Evolutionary conservation across 2,329 filamentous ascomycete species (phyloP).

Genomic region (Hypoxylon sp.): DNA sequence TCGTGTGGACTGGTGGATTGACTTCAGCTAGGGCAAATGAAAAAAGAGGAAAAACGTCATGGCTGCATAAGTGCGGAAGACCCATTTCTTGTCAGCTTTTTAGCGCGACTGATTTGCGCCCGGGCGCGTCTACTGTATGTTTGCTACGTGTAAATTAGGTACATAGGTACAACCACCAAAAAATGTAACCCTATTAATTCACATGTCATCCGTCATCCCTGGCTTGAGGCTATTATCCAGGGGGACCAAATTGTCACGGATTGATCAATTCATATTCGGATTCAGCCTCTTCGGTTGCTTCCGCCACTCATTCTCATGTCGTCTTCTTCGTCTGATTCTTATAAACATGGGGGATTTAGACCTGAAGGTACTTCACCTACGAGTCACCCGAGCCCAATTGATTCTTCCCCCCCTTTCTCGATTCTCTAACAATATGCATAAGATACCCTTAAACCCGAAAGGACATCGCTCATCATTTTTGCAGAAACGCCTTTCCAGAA

Average conservation of each 20-base stretch:
- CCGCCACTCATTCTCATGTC: no score
- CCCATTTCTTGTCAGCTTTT: constrained; percentile 20
- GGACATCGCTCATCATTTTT: constrained; percentile 45
- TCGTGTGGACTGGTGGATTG: constrained; percentile 17
- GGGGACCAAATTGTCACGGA: no score
- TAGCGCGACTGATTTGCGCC: constrained; percentile 19
- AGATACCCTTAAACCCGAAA: constrained; percentile 40
- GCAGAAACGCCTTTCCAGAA: constrained; percentile 45
- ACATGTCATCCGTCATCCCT: no score
- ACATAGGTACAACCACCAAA: constrained; percentile 6
- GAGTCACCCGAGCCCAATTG: no score
- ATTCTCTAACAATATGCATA: constrained; percentile 41
- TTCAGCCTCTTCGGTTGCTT: constrained; percentile 5
- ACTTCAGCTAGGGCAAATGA: constrained; percentile 12
- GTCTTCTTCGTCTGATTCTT: no score
- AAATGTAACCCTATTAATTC: constrained; percentile 6
- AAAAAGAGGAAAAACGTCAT: constrained; percentile 33
- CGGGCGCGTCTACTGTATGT: constrained; percentile 14
- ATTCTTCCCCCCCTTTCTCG: constrained; percentile 12
- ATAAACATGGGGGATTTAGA: constrained; percentile 22
- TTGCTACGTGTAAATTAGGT: constrained; percentile 28
- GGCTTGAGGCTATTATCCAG: no score
- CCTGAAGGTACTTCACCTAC: no score
- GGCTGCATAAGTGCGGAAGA: constrained; percentile 17
- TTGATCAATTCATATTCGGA: constrained; percentile 22